Conservation (phyloP, 129 eudicot species). For the Calendula officinalis region DNA sequence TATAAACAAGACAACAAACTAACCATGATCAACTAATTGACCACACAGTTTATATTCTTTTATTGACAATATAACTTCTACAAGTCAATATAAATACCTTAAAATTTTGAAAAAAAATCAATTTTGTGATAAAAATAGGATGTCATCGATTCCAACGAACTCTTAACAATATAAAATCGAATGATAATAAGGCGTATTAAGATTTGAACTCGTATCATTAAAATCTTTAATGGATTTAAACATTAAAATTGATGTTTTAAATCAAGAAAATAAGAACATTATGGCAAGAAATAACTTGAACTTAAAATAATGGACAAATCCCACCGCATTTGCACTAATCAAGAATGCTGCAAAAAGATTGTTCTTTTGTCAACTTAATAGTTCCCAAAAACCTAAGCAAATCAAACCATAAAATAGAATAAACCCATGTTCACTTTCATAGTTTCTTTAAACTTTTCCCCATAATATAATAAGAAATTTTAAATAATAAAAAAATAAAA, state of each 20-base stretch:
- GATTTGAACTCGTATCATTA: no score
- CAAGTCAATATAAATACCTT: neutral
- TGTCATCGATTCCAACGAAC: no score
- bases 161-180: no score
- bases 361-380: slow-evolving; percentile 21
- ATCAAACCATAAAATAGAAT: slow-evolving; percentile 16
- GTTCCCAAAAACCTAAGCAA: slow-evolving; percentile 27
- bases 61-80: neutral
- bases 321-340: slow-evolving; percentile 25
- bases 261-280: neutral
- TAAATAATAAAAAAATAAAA: neutral
- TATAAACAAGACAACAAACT: slow-evolving; percentile 12
- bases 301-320: neutral
- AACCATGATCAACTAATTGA: slow-evolving; percentile 21
- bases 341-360: slow-evolving; percentile 8
- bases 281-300: neutral
- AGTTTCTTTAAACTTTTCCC: slow-evolving; percentile 7
- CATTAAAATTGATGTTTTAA: no score
- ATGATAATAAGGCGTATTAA: no score
- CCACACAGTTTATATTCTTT: slow-evolving; percentile 10
- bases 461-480: neutral
- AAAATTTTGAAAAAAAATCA: neutral
- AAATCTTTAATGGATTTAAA: no score
- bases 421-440: slow-evolving; percentile 15
- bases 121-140: neutral